Base-by-base conservation (phyloP, 2,329 filamentous ascomycete genomes). In the Neonectria coccinea region DNA sequence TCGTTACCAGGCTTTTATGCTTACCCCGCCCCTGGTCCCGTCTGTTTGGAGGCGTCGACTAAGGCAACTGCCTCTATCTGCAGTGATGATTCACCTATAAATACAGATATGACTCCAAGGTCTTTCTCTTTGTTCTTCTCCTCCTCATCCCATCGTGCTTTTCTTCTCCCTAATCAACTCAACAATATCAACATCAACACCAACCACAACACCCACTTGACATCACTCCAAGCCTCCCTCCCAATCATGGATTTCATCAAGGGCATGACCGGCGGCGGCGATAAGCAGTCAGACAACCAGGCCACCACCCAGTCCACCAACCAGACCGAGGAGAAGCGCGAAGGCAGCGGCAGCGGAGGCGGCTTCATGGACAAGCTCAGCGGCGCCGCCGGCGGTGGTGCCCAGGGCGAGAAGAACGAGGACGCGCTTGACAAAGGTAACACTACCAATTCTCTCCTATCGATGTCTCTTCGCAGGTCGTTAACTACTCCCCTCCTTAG, bases 361-460 rank as follows among this genome's bases (percentile, higher is more conserved):
- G 88, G 89, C 65, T 77, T 94, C 68, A 85, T 88, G 76, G 86
- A 90, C 80, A 93, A 92, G 82, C 56, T 94, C 64, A 92, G 95
- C 82, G 76, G 80, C 62, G 84, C 89, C 69, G 91, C 90, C 20
- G 92, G 92, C 39, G 92, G 92, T 57, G 92, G 92, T 41, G 80
- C 80, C 36, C 83, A 92, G 79, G 89, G 90, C 76, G 92, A 95
- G 86, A 90, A 93, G 86, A 91, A 94, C 72, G 92, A 96, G 79
- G 92, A 95, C 75, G 81, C 78, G n/a, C 86, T 96, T 56, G 92
- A 96, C 82, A 96, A 96, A 82, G 90, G 92, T 93, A 65, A 66
- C 11, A 36, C 29, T 10, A 14, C 3, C 9, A 33, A 18, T 3
- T n/a, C 2, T 20, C 31, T 4, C 7, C 4, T 59, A 20, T 47